Evolutionary conservation across 805 yeast species (phyloP).

Genomic region (Cyberlindnera mississippiensis): DNA sequence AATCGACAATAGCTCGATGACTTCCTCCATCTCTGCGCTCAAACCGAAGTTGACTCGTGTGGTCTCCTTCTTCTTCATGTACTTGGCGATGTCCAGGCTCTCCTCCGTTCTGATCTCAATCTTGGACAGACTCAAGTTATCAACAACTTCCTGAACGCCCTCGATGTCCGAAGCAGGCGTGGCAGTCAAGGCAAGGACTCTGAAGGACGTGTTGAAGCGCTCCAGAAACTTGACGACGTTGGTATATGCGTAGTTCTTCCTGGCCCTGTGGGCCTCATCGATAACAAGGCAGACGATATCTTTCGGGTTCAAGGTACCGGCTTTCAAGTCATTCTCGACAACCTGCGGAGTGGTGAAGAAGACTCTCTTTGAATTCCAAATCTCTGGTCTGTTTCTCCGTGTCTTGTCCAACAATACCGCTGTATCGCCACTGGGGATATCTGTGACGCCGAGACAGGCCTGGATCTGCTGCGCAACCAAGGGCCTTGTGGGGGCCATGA

Average conservation of each 20-base stretch:
- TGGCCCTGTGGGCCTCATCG: conserved; percentile 95
- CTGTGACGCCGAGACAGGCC: conserved; percentile 86
- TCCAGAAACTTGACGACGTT: conserved; percentile 69
- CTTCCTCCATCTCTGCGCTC: conserved; percentile 50
- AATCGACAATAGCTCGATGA: conserved; percentile 50
- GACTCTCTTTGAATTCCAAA: conserved; percentile 77
- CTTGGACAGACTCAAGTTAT: conserved; percentile 65
- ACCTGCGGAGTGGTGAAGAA: conserved; percentile 97
- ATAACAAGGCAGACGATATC: conserved; percentile 71
- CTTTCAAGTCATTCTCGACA: conserved; percentile 80
- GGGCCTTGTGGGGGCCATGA: conserved; percentile 97
- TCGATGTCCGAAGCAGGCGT: conserved; percentile 90
- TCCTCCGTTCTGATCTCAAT: conserved; percentile 86
- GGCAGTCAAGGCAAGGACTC: conserved; percentile 88
- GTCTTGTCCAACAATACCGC: conserved; percentile 68
- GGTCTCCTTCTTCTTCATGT: conserved; percentile 65
- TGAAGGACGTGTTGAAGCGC: conserved; percentile 58
- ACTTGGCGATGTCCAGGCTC: conserved; percentile 72
- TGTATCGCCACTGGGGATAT: conserved; percentile 70
- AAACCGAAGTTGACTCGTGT: conserved; percentile 54
- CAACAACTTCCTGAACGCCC: conserved; percentile 81
- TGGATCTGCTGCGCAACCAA: conserved; percentile 93
- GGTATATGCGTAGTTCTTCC: conserved; percentile 85
- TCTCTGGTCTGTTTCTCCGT: conserved; percentile 59
- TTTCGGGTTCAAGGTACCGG: conserved; percentile 75